These are phyloP conservation scores for Puccinia triticina DNA, from an alignment of 1,284 basidiomycete species.

Conservation along the genomic window DNA sequence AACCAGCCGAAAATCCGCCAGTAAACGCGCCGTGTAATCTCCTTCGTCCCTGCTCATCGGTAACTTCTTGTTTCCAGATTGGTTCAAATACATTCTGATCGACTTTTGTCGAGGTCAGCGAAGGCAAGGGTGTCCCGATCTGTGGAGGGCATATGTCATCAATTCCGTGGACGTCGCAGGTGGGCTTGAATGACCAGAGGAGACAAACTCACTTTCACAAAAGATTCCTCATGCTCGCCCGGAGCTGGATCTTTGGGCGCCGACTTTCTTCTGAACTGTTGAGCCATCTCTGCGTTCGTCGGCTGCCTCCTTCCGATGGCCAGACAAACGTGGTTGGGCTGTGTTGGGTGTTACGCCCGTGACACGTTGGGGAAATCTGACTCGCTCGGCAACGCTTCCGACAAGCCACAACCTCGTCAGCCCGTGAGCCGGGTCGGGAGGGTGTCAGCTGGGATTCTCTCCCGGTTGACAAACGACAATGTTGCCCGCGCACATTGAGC, in stretches of 20 bases:
- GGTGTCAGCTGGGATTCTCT: too few relatives aligned
- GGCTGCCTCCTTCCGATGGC: background rate
- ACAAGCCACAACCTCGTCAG: too few relatives aligned
- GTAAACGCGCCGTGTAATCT: slow-evolving; percentile 96
- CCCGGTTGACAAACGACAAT: too few relatives aligned
- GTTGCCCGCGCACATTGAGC: too few relatives aligned
- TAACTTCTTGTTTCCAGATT: slow-evolving; percentile 93
- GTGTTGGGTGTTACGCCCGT: too few relatives aligned
- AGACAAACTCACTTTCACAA: slow-evolving; percentile 41
- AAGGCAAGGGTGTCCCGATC: slow-evolving; percentile 89
- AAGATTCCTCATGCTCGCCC: slow-evolving; percentile 37
- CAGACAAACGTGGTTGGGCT: too few relatives aligned
- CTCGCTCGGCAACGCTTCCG: too few relatives aligned
- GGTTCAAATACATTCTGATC: slow-evolving; percentile 93
- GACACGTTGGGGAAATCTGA: too few relatives aligned
- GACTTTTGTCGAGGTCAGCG: slow-evolving; percentile 77
- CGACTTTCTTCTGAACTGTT: slow-evolving; percentile 12
- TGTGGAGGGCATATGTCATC: slow-evolving; percentile 58
- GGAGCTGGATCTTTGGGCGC: background rate
- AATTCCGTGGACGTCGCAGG: slow-evolving; percentile 9
- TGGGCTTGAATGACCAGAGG: background rate
- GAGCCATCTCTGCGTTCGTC: slow-evolving; percentile 24
- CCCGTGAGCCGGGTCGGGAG: too few relatives aligned
- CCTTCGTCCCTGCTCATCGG: slow-evolving; percentile 89
- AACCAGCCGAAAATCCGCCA: slow-evolving; percentile 94